Conservation (phyloP, 306 rosid genomes). For the Begonia fuchsioides region DNA sequence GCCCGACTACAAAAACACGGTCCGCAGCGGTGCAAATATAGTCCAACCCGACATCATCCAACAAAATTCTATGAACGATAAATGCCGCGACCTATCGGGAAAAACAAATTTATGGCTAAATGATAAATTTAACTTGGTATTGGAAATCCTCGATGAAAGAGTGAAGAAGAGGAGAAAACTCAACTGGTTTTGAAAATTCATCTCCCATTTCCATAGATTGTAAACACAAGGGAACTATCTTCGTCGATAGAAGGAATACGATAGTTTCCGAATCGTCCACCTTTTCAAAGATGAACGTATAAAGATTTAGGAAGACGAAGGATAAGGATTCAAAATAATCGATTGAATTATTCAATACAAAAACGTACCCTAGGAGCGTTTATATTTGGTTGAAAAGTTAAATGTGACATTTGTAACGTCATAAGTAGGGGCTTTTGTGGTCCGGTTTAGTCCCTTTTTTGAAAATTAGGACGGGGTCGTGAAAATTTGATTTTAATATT, state of each 20-base stretch:
- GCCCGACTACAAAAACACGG: conserved; percentile 48
- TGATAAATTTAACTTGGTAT: too few relatives aligned
- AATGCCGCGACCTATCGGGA: conserved; percentile 59
- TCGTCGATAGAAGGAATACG: conserved; percentile 64
- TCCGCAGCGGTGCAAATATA: conserved; percentile 57
- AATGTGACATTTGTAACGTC: too few relatives aligned
- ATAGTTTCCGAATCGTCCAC: conserved; percentile 62
- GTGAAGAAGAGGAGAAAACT: conserved; percentile 17
- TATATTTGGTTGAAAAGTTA: too few relatives aligned
- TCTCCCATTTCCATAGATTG: conserved; percentile 81
- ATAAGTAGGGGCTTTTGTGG: too few relatives aligned
- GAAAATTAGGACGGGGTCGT: too few relatives aligned
- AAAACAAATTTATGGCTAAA: neutral
- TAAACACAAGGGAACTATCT: conserved; percentile 66
- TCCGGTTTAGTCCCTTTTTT: too few relatives aligned
- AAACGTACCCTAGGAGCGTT: too few relatives aligned
- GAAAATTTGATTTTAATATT: too few relatives aligned
- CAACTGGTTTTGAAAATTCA: conserved; percentile 69
- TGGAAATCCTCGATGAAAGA: neutral
- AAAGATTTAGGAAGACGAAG: too few relatives aligned
- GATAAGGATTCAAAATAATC: too few relatives aligned
- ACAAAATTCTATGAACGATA: conserved; percentile 54
- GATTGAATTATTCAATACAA: too few relatives aligned
- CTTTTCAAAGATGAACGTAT: conserved; percentile 11
- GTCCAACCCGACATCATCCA: conserved; percentile 67